Evolutionary conservation across 2,329 filamentous ascomycete genomes (phyloP).

Genomic region (Stylonectria norvegica): DNA sequence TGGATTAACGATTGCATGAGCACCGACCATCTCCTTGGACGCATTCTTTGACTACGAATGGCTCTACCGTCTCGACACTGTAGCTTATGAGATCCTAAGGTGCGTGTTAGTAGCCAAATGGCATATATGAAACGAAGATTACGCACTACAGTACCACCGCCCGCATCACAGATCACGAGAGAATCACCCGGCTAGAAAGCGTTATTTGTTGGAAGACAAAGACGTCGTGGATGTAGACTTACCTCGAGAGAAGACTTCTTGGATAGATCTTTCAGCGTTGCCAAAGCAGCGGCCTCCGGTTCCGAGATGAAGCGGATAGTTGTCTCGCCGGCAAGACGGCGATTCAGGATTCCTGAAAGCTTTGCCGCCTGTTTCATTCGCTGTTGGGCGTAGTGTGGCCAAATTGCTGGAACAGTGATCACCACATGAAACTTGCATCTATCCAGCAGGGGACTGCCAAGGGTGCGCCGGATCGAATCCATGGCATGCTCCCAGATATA

Average conservation of each 20-base stretch:
- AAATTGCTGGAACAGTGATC: slow-evolving; percentile 42
- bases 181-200: slow-evolving; percentile 10
- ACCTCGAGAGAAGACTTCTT: slow-evolving; percentile 21
- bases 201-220: rapidly evolving
- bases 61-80: slow-evolving; percentile 13
- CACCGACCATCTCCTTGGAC: slow-evolving; percentile 36
- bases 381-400: slow-evolving; percentile 35
- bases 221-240: not conserved
- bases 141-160: slow-evolving; percentile 36
- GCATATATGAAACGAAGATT: not conserved
- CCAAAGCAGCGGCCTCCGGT: slow-evolving; percentile 44
- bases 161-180: slow-evolving; percentile 36
- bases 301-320: slow-evolving; percentile 37
- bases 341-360: slow-evolving; percentile 33
- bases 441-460: slow-evolving; percentile 20
- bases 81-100: slow-evolving; percentile 41
- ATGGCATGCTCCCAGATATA: slow-evolving; percentile 31
- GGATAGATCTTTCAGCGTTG: slow-evolving; percentile 30
- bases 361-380: slow-evolving; percentile 34
- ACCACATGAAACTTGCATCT: slow-evolving; percentile 33
- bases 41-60: slow-evolving; percentile 34
- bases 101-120: not conserved
- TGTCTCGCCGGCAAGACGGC: slow-evolving; percentile 27
- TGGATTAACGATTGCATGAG: rapidly evolving
- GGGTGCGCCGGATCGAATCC: slow-evolving; percentile 21